Base-by-base conservation (phyloP, 1,284 basidiomycete genomes). In the Blastosporella zonata region DNA sequence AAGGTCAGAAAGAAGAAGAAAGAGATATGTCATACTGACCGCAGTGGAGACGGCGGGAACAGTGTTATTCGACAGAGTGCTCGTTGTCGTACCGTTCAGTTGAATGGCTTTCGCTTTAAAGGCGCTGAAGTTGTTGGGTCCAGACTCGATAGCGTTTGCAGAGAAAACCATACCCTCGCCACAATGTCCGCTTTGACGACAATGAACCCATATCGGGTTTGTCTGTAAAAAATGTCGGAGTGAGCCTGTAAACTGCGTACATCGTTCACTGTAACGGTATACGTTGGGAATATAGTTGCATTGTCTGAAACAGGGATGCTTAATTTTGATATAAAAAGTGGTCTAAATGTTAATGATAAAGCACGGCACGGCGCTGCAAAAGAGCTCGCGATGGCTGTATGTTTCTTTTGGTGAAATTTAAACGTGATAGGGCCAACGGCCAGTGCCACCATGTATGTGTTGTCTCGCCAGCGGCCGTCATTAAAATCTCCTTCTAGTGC, bases 361-460 rank as follows among this genome's bases (percentile, higher is more conserved):
- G 70, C 55, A 25, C 64, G 52, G 64, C 82, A 84, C 10, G 81
- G 82, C 41, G 66, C 62, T 42, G 62, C 66, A 66, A 86, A 86
- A 47, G 71, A 74, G 5, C 79, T 81, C 60, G 82, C 80, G 7
- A 82, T 84, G 28, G 70, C 76, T 3, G 72, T 73, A 54, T 76
- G 74, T 59, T 75, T 77, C 62, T 75, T 74, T 44, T 62, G 59
- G 52, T 62, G 68, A 68, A 84, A 84, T 58, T 77, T 70, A 67
- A 86, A 84, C 7, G 77, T 81, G 53, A 85, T 69, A 2, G 76
- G 81, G 59, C 84, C 82, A 6, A 81, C 79, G 37, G 72, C 62
- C 52, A 73, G 66, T 22, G 81, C 81, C 38, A 71, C n/a, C n/a
- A 58, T 59, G 57, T 59, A 55, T 23, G 25, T 46, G 22, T 53